These are phyloP conservation scores for Trichoderma erinaceum DNA, from an alignment of 495 filamentous ascomycete genomes.

Conservation along the genomic window DNA sequence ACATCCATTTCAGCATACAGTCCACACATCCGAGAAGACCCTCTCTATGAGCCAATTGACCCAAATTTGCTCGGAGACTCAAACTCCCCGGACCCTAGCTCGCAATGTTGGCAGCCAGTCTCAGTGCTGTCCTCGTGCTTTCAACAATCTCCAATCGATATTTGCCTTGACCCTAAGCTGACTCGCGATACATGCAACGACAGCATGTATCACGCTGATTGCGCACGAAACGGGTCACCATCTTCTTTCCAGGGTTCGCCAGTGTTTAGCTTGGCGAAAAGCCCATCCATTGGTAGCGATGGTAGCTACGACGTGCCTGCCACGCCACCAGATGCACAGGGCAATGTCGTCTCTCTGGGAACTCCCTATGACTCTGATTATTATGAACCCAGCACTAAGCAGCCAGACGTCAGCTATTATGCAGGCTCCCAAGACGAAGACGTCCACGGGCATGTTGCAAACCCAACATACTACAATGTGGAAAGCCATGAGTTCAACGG, in stretches of 20 bases:
- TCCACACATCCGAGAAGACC: background rate
- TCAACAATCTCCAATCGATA: background rate
- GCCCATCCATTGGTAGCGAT: background rate
- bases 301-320: background rate
- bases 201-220: background rate
- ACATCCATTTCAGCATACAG: background rate
- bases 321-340: background rate
- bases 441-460: background rate
- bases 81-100: background rate
- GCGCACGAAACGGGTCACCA: background rate
- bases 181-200: background rate
- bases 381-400: background rate
- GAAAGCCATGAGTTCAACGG: background rate
- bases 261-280: background rate
- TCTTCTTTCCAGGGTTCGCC: background rate
- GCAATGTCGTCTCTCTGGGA: background rate
- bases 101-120: background rate
- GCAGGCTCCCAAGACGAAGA: background rate
- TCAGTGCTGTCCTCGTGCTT: background rate
- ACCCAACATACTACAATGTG: background rate
- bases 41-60: background rate
- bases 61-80: background rate
- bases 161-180: background rate
- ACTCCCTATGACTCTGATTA: background rate
- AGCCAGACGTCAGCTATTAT: background rate